Evolutionary conservation across 768 basidiomycete species (phyloP), one percentile per base, ranked within the genome.

Genomic region (Termitomyces sp.): DNA sequence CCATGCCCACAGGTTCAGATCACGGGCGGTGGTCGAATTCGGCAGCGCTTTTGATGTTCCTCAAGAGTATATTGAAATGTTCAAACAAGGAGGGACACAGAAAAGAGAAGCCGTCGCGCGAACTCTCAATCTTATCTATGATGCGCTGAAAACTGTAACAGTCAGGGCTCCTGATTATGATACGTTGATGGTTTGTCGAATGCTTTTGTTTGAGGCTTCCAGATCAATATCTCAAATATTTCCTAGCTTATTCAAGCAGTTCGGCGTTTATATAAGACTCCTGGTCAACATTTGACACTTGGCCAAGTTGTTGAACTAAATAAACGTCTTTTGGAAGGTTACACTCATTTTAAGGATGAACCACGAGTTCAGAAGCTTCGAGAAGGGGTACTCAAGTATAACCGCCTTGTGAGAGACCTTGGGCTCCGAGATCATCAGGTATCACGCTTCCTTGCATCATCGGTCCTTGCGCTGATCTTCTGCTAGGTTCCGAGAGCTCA

Each of bases 281-380:
- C 96, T 16, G 92, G 94, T 5, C 94, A 96, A 73, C 90, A 96
- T 71, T 80, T 97, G 63, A 96, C 96, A 0, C 77, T 98, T 42
- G 92, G 96, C 42, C 96, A 98, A 78, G 94, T 97, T 13, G 95
- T 98, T 28, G 95, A 97, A 71, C 79, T 98, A 45, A 96, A 94
- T 73, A 87, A 91, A 68, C 89, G 96, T 44, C 88, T 98, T 68
- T 83, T 98, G 65, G 92, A 96, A 71, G 96, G 93, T 0, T 98
- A 98, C 70, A 81, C 85, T 9, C 88, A 92, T 68, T 97, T 96
- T 80, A 91, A 96, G 71, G 88, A 97, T 70, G 93, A 96, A 70
- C 93, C 94, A 0, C 85, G 90, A 18, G 88, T 98, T 16, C 88
- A 91, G 71, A 86, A 89, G 55, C 80, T 98, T 18, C 83, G 92